Evolutionary conservation across 176 grass and related monocot species (phyloP).

Genomic region (Stipa capillata): DNA sequence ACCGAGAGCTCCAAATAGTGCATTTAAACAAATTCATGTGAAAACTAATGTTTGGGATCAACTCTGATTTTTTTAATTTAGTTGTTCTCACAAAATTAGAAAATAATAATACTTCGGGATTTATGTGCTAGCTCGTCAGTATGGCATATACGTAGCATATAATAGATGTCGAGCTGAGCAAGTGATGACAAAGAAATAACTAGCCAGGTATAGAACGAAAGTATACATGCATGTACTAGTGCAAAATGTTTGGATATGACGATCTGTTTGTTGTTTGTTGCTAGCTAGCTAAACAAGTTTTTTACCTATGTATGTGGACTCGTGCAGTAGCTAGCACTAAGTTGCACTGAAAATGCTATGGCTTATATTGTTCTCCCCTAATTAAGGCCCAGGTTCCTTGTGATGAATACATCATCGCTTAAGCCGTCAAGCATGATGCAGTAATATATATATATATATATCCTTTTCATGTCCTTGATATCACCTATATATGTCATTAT

Average conservation of each 20-base stretch:
- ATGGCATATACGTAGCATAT: neutral
- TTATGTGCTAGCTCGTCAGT: neutral
- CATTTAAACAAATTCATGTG: too few relatives aligned
- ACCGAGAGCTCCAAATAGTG: too few relatives aligned
- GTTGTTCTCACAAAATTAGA: neutral
- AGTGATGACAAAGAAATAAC: neutral
- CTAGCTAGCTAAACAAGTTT: neutral
- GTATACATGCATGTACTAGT: neutral
- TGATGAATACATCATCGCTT: constrained; percentile 6
- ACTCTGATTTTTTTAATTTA: neutral
- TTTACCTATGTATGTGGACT: neutral
- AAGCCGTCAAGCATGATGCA: neutral
- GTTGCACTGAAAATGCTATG: neutral
- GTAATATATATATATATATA: too few relatives aligned
- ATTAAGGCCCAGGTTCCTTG: neutral
- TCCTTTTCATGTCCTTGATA: neutral
- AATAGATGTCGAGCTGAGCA: neutral
- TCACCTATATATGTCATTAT: too few relatives aligned
- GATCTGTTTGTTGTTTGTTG: neutral
- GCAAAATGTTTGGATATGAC: neutral
- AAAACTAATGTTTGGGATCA: neutral
- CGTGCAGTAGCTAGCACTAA: constrained; percentile 8
- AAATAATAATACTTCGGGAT: neutral
- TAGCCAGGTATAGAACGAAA: neutral
- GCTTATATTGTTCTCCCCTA: neutral